phyloP scores from a whole-genome alignment of 192 early-diverging fungal genomes.

The Lobulomyces angularis region DNA sequence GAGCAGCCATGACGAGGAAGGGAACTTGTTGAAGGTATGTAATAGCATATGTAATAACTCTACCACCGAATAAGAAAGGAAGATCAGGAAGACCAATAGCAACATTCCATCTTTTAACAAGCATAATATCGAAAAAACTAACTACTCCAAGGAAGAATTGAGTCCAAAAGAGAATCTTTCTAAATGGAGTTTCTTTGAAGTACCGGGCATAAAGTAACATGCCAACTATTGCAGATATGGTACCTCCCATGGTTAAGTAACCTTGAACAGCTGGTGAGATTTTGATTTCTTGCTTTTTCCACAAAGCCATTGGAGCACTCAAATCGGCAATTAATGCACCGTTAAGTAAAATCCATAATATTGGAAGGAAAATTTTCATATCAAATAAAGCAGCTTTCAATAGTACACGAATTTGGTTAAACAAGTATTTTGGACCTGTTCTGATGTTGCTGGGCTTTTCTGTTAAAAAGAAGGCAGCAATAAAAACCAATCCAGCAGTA shows the following conservation, averaged over 20 bases:
- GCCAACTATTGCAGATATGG: constrained; percentile 7
- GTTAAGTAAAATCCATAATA: constrained; percentile 10
- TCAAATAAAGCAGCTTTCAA: constrained; percentile 6
- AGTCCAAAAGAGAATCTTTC: constrained; percentile 15
- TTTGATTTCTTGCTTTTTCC: too few relatives aligned
- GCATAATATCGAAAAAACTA: constrained; percentile 11
- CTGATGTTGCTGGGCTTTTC: too few relatives aligned
- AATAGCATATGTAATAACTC: constrained; percentile 6
- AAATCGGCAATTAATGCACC: constrained; percentile 15
- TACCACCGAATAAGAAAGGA: not conserved
- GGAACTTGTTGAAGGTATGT: constrained; percentile 12
- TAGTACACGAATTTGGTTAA: constrained; percentile 1
- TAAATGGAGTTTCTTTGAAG: constrained; percentile 9
- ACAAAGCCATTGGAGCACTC: constrained; percentile 14
- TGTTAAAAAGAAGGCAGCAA: too few relatives aligned
- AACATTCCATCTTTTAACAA: constrained; percentile 11
- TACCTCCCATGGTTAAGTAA: constrained; percentile 12
- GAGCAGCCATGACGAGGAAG: constrained; percentile 16
- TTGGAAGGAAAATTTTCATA: constrained; percentile 9
- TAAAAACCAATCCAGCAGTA: too few relatives aligned
- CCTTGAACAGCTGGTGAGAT: constrained; percentile 13
- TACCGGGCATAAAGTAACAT: constrained; percentile 10
- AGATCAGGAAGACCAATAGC: constrained; percentile 4
- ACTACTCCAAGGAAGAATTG: constrained; percentile 9
- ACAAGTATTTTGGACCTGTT: not conserved